Evolutionary conservation across 2,329 filamentous ascomycete species (phyloP).

Genomic region (Dryadomyces quercus-mongolicae): DNA sequence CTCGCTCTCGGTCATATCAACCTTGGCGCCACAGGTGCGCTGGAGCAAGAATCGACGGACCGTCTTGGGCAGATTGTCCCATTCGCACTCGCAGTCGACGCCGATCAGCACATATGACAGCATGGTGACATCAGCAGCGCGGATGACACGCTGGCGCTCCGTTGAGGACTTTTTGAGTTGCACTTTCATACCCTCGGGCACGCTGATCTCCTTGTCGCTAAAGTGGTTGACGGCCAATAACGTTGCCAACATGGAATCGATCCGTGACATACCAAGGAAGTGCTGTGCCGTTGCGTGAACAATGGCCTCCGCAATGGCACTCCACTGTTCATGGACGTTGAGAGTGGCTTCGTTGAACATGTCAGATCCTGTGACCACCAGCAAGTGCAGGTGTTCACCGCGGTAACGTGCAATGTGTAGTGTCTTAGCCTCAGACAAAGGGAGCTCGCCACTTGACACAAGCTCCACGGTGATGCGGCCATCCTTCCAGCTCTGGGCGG

Average conservation of each 20-base stretch:
- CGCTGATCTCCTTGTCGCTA: conserved; percentile 3
- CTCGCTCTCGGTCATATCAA: neutral
- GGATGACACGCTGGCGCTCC: conserved; percentile 8
- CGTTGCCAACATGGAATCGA: conserved; percentile 7
- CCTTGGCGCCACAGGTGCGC: neutral
- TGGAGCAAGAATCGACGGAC: conserved; percentile 1
- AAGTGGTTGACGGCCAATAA: conserved; percentile 5
- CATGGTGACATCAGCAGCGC: conserved; percentile 6
- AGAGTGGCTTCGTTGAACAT: conserved; percentile 2
- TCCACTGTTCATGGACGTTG: conserved; percentile 10
- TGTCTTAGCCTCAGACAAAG: conserved; percentile 8
- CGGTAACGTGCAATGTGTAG: conserved; percentile 2
- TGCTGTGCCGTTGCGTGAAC: conserved; percentile 12
- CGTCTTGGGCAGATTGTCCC: conserved; percentile 11
- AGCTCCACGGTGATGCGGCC: conserved; percentile 7
- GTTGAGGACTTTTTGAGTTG: conserved; percentile 10
- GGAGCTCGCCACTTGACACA: conserved; percentile 5
- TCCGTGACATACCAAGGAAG: conserved; percentile 12
- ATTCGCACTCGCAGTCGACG: conserved; percentile 12
- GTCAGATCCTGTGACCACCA: conserved; percentile 2
- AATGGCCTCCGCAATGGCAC: conserved; percentile 13
- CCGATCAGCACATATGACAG: conserved; percentile 12
- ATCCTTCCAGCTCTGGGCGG: conserved; percentile 1
- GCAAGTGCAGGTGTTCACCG: conserved; percentile 1
- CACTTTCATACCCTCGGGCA: conserved; percentile 12